phyloP scores from a whole-genome alignment of 805 yeast genomes.

The Wickerhamiella siamensis region DNA sequence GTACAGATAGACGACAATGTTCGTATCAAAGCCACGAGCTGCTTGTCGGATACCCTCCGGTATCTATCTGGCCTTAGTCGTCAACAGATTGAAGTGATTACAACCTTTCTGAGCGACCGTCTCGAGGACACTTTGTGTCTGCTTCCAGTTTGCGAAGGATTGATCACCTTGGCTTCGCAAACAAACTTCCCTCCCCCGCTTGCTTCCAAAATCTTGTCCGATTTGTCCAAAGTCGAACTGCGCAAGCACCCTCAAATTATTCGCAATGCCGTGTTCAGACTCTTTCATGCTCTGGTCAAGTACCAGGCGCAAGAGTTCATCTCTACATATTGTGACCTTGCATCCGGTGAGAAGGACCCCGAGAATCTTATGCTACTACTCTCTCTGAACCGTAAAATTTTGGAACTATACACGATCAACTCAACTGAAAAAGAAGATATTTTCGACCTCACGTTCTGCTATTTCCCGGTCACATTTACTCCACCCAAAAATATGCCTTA shows the following conservation, averaged over 20 bases:
- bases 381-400: constrained; percentile 35
- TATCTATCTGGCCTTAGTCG: constrained; percentile 24
- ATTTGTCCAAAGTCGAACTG: constrained; percentile 20
- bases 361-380: constrained; percentile 66
- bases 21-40: constrained; percentile 33
- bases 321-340: constrained; percentile 46
- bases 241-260: constrained; percentile 19
- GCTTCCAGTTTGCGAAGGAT: constrained; percentile 38
- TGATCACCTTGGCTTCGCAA: constrained; percentile 39
- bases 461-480: constrained; percentile 88
- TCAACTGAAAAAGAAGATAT: constrained; percentile 43
- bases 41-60: constrained; percentile 29
- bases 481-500: constrained; percentile 86
- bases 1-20: constrained; percentile 43
- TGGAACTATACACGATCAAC: constrained; percentile 28
- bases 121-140: constrained; percentile 48
- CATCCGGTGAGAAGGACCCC: constrained; percentile 91
- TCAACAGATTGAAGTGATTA: constrained; percentile 25
- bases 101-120: constrained; percentile 46
- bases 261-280: constrained; percentile 43
- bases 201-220: constrained; percentile 24
- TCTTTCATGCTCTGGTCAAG: constrained; percentile 24
- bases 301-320: constrained; percentile 27
- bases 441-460: constrained; percentile 83
- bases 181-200: constrained; percentile 28